Percentiles rank a stretch among this genome's conserved stretches.
phyloP scores from a whole-genome alignment of 768 basidiomycete species.

The Lactarius hatsudake region DNA sequence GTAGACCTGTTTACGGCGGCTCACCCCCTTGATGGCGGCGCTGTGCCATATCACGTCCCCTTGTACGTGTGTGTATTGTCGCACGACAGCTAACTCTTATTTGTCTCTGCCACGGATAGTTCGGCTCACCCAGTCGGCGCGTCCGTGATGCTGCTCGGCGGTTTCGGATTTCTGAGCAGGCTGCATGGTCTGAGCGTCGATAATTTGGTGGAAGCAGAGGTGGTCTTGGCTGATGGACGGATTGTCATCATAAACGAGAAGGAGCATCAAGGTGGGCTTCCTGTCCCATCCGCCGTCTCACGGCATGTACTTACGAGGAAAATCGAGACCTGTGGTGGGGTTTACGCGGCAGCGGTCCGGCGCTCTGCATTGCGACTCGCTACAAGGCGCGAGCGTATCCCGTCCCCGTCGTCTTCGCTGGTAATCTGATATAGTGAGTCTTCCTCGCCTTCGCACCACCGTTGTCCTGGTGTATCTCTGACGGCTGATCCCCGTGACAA shows the following conservation, averaged over 20 bases:
- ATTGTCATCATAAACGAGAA: slow-evolving; percentile 74
- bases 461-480: background rate
- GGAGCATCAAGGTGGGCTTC: slow-evolving; percentile 58
- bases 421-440: slow-evolving; percentile 86
- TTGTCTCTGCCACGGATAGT: slow-evolving; percentile 38
- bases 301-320: slow-evolving; percentile 13
- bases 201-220: slow-evolving; percentile 86
- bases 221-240: slow-evolving; percentile 88
- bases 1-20: slow-evolving; percentile 73
- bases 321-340: slow-evolving; percentile 83
- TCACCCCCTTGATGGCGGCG: slow-evolving; percentile 60
- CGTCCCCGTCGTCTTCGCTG: slow-evolving; percentile 87
- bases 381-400: slow-evolving; percentile 89
- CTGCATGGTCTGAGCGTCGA: slow-evolving; percentile 86
- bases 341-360: slow-evolving; percentile 77
- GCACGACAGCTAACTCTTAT: slow-evolving; percentile 6
- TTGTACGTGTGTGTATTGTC: slow-evolving; percentile 14
- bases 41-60: slow-evolving; percentile 77
- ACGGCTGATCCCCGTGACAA: slow-evolving; percentile 33
- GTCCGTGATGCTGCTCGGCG: slow-evolving; percentile 78
- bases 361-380: slow-evolving; percentile 82
- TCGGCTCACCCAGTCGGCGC: slow-evolving; percentile 79
- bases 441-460: slow-evolving; percentile 4
- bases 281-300: background rate
- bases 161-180: slow-evolving; percentile 86